Base-by-base conservation (phyloP, 129 eudicot species). In the Gnaphalium uliginosum region DNA sequence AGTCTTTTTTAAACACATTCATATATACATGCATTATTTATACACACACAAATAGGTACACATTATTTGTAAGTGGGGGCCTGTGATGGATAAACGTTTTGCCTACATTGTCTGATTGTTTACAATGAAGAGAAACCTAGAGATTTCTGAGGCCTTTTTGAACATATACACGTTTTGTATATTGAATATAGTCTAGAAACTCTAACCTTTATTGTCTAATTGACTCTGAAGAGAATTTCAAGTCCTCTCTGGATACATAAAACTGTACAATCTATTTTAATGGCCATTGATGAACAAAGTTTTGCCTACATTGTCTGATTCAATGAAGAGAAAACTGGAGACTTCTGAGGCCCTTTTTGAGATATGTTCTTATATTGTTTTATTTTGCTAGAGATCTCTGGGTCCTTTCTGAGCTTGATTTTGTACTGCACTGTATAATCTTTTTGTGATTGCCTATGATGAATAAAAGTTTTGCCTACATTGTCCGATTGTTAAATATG, bases 401-500 rank as follows among this genome's bases (percentile, higher is more conserved):
- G 18, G 13, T 10, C 13, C 3, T 39, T 39, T 9, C 53, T 0
- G 53, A 41, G 5, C 0, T 32, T 63, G 19, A 19, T 19, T 18
- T 56, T 46, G 53, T 46, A 6, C 26, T 19, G 21, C 17, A 29
- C 48, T 11, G 1, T 71, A 58, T 63, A 30, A 9, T n/a, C 35
- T 59, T 15, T 27, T 23, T 6, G 23, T 74, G 46, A n/a, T 35
- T 78, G 73, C 76, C 82, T 66, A 59, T 77, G 82, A 77, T 72
- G 85, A 66, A 43, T 23, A 70, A 66, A 78, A 68, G 71, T 57
- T 59, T 82, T 72, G 82, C 85, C 79, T 41, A 82, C 76, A 72
- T 82, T 82, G 76, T 72, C 79, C 66, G 67, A 77, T 17, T 57
- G 4, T 72, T 53, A 25, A 51, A 4, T 6, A 35, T 59, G 76